A percentile compares a stretch with the other conserved stretches of the same genome.
Evolutionary conservation across 2,329 filamentous ascomycete species (phyloP).

Genomic region (Phaeosphaeriaceae sp.): DNA sequence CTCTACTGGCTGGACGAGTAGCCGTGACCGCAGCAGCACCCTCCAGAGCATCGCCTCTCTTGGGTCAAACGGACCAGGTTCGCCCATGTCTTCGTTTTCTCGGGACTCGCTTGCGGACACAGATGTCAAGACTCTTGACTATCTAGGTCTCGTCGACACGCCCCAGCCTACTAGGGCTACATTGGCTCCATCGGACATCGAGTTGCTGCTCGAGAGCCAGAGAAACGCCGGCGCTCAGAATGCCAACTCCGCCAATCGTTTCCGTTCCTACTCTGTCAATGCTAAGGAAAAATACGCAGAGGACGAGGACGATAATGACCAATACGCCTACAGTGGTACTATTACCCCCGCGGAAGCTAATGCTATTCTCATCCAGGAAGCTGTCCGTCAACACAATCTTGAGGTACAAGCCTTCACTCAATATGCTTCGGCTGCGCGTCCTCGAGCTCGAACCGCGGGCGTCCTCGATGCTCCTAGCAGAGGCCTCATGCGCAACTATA

Average conservation of each 20-base stretch:
- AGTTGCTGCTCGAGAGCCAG: conserved; percentile 59
- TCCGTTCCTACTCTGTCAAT: conserved; percentile 97
- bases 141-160: conserved; percentile 91
- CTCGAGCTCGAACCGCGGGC: conserved; percentile 88
- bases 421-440: conserved; percentile 79
- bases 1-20: conserved; percentile 80
- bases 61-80: conserved; percentile 84
- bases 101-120: conserved; percentile 83
- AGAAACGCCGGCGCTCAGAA: conserved; percentile 62
- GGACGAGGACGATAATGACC: conserved; percentile 68
- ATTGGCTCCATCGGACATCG: conserved; percentile 66
- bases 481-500: conserved; percentile 71
- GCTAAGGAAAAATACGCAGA: conserved; percentile 81
- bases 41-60: conserved; percentile 88
- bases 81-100: conserved; percentile 84
- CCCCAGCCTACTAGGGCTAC: conserved; percentile 80
- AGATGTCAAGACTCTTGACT: conserved; percentile 92
- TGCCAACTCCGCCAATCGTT: conserved; percentile 78
- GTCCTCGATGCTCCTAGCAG: conserved; percentile 80
- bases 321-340: conserved; percentile 67
- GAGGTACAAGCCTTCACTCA: conserved; percentile 91
- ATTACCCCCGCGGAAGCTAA: conserved; percentile 66
- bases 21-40: conserved; percentile 83
- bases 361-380: conserved; percentile 68
- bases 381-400: conserved; percentile 88